These are phyloP conservation scores for Quercus aquifolioides DNA, from an alignment of 306 rosid species.

Conservation along the genomic window DNA sequence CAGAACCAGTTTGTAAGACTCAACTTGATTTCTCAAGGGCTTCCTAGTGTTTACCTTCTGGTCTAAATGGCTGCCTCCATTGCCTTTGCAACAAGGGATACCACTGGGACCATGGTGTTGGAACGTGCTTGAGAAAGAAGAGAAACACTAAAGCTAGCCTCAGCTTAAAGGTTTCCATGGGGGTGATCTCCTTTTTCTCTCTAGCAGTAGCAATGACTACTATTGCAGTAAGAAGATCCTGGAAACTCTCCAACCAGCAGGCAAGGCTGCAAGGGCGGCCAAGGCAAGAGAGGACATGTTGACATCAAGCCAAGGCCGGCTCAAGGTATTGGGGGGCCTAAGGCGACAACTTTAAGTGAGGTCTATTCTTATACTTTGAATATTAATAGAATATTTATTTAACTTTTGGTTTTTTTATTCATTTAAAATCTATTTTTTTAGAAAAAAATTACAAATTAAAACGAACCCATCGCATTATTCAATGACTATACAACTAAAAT, in stretches of 20 bases:
- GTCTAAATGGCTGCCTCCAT: conserved; percentile 23
- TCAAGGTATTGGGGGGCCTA: too few species aligned
- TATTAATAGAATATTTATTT: too few species aligned
- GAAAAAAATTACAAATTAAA: too few species aligned
- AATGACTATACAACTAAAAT: too few species aligned
- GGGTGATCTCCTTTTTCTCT: conserved; percentile 39
- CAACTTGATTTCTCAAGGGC: conserved; percentile 60
- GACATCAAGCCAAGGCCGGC: conserved; percentile 18
- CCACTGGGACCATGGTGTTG: conserved; percentile 62
- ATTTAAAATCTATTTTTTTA: too few species aligned
- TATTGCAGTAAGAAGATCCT: conserved; percentile 34
- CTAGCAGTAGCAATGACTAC: conserved; percentile 38
- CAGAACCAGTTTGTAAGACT: conserved; percentile 63
- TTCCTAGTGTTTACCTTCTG: conserved; percentile 48
- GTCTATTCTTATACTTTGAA: too few species aligned
- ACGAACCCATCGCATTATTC: too few species aligned
- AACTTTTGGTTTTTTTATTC: too few species aligned
- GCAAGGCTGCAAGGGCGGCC: conserved; percentile 27
- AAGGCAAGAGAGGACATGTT: conserved; percentile 61
- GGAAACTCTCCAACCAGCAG: conserved; percentile 23
- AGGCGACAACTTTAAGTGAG: too few species aligned
- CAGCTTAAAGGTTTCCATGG: conserved; percentile 40
- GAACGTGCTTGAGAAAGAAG: conserved; percentile 49
- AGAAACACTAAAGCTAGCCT: conserved; percentile 36
- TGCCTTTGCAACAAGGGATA: conserved; percentile 66